A percentile compares a stretch with the other conserved stretches of the same genome.
phyloP scores from a whole-genome alignment of 2,329 filamentous ascomycete species.

The Pestalotiopsis sp. region DNA sequence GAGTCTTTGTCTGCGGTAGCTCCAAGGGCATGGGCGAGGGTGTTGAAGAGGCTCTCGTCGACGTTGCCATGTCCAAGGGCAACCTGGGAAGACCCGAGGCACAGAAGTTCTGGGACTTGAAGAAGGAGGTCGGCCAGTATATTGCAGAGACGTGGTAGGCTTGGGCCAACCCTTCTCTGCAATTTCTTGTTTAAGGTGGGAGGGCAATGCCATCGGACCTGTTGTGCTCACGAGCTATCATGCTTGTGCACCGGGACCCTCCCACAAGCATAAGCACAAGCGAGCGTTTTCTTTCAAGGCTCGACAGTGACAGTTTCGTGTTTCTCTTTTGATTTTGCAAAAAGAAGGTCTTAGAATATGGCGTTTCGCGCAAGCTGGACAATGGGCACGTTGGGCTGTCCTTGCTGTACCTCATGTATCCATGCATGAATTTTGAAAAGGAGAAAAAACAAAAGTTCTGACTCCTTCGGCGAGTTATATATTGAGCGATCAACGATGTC shows the following conservation, averaged over 20 bases:
- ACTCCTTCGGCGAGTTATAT: no score
- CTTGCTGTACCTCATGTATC: neutral
- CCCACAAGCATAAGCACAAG: neutral
- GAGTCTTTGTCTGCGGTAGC: conserved; percentile 95
- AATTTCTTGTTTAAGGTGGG: conserved; percentile 2
- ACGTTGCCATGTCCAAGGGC: conserved; percentile 92
- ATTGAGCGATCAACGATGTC: no score
- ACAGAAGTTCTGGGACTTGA: conserved; percentile 83
- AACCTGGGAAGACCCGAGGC: conserved; percentile 83
- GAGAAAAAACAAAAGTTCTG: neutral
- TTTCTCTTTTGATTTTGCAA: conserved; percentile 2
- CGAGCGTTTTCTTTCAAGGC: neutral
- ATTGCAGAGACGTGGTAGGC: conserved; percentile 78
- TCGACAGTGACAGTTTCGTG: neutral
- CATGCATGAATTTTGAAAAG: neutral
- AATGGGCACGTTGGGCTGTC: neutral
- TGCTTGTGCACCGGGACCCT: neutral
- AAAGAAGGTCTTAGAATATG: conserved; percentile 7
- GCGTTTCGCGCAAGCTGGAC: conserved; percentile 14
- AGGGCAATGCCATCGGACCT: neutral
- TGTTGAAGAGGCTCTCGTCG: conserved; percentile 83
- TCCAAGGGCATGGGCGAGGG: conserved; percentile 97
- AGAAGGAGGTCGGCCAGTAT: conserved; percentile 92
- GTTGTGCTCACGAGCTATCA: neutral
- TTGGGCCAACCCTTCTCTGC: neutral